A percentile compares a stretch with the other conserved stretches of the same genome.
phyloP scores from a whole-genome alignment of 202 grass and related monocot species.

The Eragrostis tef region DNA sequence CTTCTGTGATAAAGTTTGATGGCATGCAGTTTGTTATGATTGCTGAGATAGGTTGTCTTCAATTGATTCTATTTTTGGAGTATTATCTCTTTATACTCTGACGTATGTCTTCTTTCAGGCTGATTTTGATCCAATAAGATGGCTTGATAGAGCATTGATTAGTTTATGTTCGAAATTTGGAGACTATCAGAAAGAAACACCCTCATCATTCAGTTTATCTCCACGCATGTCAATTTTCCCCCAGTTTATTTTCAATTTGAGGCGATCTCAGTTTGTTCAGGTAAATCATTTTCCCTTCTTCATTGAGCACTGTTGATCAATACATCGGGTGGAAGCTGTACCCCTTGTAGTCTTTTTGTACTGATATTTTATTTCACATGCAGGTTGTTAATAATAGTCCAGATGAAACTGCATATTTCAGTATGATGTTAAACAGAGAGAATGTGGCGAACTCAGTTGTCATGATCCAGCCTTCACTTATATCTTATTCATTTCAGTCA shows the following conservation, averaged over 20 bases:
- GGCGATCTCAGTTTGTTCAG: conserved; percentile 96
- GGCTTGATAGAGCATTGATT: conserved; percentile 89
- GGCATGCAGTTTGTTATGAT: conserved; percentile 3
- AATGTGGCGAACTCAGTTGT: conserved; percentile 81
- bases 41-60: conserved; percentile 7
- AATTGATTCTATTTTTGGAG: background rate
- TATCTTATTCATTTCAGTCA: conserved; percentile 91
- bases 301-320: conserved; percentile 26
- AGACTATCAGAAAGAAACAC: conserved; percentile 89
- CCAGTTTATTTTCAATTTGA: conserved; percentile 90
- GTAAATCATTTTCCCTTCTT: conserved; percentile 44
- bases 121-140: conserved; percentile 96
- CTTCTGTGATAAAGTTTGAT: conserved; percentile 25
- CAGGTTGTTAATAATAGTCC: conserved; percentile 97
- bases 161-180: conserved; percentile 89
- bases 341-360: background rate
- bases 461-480: conserved; percentile 96
- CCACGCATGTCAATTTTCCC: conserved; percentile 90
- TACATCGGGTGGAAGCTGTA: conserved; percentile 17
- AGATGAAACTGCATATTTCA: conserved; percentile 98
- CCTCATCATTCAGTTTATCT: conserved; percentile 87
- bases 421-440: conserved; percentile 89
- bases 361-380: conserved; percentile 30
- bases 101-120: conserved; percentile 53
- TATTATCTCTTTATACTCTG: conserved; percentile 41